Evolutionary conservation across 208 protist genomes (phyloP).

Genomic region (Angomonas deanei): DNA sequence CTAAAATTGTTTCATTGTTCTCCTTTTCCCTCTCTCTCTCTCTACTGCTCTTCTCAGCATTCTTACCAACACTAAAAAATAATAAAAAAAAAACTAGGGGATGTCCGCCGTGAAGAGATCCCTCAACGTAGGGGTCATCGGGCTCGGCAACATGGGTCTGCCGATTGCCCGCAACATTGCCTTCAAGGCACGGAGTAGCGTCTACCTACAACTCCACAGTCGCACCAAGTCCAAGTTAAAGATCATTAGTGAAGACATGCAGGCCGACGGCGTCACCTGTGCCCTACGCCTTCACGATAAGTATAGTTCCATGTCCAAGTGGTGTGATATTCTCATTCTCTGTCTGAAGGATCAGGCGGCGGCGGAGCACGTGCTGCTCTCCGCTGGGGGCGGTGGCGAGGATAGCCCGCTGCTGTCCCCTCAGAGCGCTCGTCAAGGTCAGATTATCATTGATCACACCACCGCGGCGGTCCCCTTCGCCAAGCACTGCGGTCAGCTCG

Average conservation of each 20-base stretch:
- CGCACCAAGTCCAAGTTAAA: conserved; percentile 56
- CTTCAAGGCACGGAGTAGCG: conserved; percentile 80
- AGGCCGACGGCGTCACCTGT: conserved; percentile 76
- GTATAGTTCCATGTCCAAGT: conserved; percentile 81
- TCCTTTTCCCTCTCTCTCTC: neutral
- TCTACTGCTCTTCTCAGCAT: conserved; percentile 3
- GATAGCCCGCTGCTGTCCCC: conserved; percentile 47
- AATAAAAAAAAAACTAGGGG: neutral
- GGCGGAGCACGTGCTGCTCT: conserved; percentile 44
- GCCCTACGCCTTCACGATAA: conserved; percentile 80
- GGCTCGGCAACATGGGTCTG: conserved; percentile 83
- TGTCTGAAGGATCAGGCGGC: conserved; percentile 45
- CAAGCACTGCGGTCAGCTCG: conserved; percentile 57
- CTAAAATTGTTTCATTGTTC: neutral
- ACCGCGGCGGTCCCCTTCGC: conserved; percentile 75
- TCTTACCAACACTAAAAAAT: neutral
- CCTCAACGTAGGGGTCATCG: conserved; percentile 83
- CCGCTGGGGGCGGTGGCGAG: conserved; percentile 18
- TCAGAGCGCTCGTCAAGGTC: conserved; percentile 53
- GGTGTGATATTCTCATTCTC: conserved; percentile 81
- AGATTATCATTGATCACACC: conserved; percentile 88
- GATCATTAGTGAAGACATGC: conserved; percentile 66
- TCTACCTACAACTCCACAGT: conserved; percentile 87
- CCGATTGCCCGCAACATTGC: conserved; percentile 80
- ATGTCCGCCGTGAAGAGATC: conserved; percentile 66